A percentile compares a stretch with the other conserved stretches of the same genome.
phyloP scores from a whole-genome alignment of 2,329 filamentous ascomycete species.

The Apiospora kogelbergensis region DNA sequence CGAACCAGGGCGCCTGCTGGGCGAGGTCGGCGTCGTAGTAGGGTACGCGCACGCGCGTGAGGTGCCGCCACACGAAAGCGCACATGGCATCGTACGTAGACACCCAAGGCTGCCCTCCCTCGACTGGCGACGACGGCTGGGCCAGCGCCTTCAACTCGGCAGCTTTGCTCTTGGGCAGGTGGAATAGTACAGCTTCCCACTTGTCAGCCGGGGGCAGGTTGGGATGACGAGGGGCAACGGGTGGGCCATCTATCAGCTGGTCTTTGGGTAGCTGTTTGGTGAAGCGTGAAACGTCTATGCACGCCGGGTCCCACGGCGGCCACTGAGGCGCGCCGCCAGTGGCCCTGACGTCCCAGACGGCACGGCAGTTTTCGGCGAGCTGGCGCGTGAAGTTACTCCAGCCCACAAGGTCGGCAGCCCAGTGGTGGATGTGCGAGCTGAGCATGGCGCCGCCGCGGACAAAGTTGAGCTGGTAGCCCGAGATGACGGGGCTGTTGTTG shows the following conservation, averaged over 20 bases:
- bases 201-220: conserved; percentile 20
- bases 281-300: conserved; percentile 36
- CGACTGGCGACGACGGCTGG: conserved; percentile 24
- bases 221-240: conserved; percentile 28
- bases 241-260: conserved; percentile 31
- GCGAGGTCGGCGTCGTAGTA: conserved; percentile 31
- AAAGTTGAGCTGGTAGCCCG: conserved; percentile 43
- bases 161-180: conserved; percentile 44
- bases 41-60: conserved; percentile 34
- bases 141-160: conserved; percentile 38
- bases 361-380: conserved; percentile 43
- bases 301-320: conserved; percentile 36
- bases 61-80: conserved; percentile 41
- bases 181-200: conserved; percentile 36
- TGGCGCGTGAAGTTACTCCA: conserved; percentile 38
- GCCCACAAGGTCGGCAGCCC: conserved; percentile 41
- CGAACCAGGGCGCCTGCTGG: conserved; percentile 31
- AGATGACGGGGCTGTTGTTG: conserved; percentile 30
- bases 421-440: conserved; percentile 43
- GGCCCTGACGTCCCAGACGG: conserved; percentile 19
- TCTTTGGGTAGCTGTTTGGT: conserved; percentile 30
- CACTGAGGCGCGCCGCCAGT: conserved; percentile 24
- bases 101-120: conserved; percentile 34
- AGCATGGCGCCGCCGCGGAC: conserved; percentile 41
- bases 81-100: conserved; percentile 47